These are phyloP conservation scores for Leccinum solheimii DNA, from an alignment of 1,284 basidiomycete species.

Conservation along the genomic window DNA sequence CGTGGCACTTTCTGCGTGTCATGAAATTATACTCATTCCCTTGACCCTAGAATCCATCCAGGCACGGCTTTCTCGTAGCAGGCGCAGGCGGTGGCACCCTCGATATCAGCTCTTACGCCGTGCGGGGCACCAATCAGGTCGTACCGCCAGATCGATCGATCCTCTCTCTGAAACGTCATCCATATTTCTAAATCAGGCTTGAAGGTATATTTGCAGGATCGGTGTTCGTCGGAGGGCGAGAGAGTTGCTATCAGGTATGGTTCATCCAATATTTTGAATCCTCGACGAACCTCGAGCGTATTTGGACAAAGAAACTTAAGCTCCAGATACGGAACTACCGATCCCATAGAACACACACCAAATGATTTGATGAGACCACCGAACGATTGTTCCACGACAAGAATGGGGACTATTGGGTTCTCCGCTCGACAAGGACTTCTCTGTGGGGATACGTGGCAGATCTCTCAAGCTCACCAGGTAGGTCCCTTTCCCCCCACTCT, in stretches of 20 bases:
- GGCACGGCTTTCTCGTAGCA: constrained; percentile 72
- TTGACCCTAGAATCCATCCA: constrained; percentile 57
- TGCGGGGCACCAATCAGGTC: constrained; percentile 65
- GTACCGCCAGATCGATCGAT: constrained; percentile 75
- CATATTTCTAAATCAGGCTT: constrained; percentile 8
- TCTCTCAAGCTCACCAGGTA: constrained; percentile 71
- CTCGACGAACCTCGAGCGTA: constrained; percentile 5
- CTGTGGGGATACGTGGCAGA: constrained; percentile 68
- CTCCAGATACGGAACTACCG: constrained; percentile 68
- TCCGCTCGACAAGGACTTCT: constrained; percentile 67
- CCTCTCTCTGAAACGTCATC: not conserved
- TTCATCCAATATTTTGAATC: not conserved
- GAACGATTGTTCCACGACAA: constrained; percentile 72
- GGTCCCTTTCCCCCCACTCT: constrained; percentile 20
- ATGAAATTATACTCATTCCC: constrained; percentile 3
- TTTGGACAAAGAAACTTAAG: constrained; percentile 60
- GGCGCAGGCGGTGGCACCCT: constrained; percentile 80
- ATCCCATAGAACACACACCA: constrained; percentile 69
- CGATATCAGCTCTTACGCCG: constrained; percentile 75
- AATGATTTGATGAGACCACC: constrained; percentile 77
- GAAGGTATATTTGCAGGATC: constrained; percentile 75
- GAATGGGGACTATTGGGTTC: constrained; percentile 70
- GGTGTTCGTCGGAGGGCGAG: constrained; percentile 73
- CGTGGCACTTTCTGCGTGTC: constrained; percentile 21
- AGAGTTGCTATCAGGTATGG: constrained; percentile 61